These are phyloP conservation scores for Fraxinus albicans DNA, from an alignment of 305 asterid genomes.

Conservation along the genomic window DNA sequence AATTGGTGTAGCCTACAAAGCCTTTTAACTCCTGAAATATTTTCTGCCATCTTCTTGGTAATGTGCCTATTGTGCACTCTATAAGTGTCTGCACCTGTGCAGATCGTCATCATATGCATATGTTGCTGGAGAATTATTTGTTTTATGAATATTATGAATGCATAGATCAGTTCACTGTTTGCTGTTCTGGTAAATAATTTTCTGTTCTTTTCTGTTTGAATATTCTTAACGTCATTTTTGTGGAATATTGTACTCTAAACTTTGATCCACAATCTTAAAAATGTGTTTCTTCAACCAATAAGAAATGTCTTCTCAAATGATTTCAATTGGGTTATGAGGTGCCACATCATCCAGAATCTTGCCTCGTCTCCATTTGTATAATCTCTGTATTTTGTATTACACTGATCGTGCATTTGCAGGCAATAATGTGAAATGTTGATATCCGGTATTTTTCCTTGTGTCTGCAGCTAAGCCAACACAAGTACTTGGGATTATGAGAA, in stretches of 20 bases:
- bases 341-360: background rate
- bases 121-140: background rate
- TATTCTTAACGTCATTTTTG: background rate
- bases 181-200: background rate
- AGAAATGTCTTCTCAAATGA: background rate
- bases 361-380: background rate
- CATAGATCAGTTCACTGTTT: background rate
- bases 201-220: background rate
- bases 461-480: background rate
- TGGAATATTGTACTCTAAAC: background rate
- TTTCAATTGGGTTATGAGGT: background rate
- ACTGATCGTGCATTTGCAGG: background rate
- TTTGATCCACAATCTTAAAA: background rate
- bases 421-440: background rate
- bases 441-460: background rate
- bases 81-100: background rate
- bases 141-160: background rate
- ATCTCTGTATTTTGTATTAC: background rate
- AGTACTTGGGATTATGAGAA: background rate
- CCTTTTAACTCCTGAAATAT: background rate
- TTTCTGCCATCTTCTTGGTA: background rate
- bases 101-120: background rate
- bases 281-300: background rate
- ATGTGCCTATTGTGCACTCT: background rate
- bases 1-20: background rate